Base-by-base conservation (phyloP, 441 rosid genomes). In the Breynia disticha region DNA sequence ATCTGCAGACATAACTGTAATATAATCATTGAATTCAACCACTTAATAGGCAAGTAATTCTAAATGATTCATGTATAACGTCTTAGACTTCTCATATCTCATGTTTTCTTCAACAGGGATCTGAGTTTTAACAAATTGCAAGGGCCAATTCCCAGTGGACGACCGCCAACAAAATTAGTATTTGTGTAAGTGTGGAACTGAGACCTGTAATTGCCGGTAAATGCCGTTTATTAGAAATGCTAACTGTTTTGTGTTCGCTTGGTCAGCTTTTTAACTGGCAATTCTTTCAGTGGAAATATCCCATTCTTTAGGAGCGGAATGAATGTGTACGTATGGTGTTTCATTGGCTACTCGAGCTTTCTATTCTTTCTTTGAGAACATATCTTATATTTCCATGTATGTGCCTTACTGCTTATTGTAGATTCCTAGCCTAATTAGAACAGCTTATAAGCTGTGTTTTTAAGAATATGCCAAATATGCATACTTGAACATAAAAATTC, bases 51-150 rank as follows among this genome's bases (percentile, higher is more conserved):
- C 44, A 11, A 15, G 44, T 0, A 7, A 41, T 41, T 3, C n/a
- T 11, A 11, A 15, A 9, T 41, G 3, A 42, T 50, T 19, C 18
- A 17, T 28, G 45, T 12, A 19, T 38, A 38, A 35, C 0, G 46
- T n/a, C 39, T 22, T 16, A 21, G 56, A 47, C 41, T 48, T 28
- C 39, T 53, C 10, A 57, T 20, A 13, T 64, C 32, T 48, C 52
- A 16, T 61, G 44, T 41, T 49, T 42, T 48, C 63, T 71, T 54
- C 62, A 69, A 63, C 64, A 90, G 97, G 83, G 97, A 86, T 77
- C 70, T 86, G 67, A 86, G 95, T 76, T 86, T 80, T 72, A 89
- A 89, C 73, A 77, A 74, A 64, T 57, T 89, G 45, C 65, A 65
- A 60, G 51, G 90, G 97, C 45, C 62, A 52, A 56, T 55, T 90